phyloP scores from a whole-genome alignment of 257 asterid species.

The Leonotis leonurus region DNA sequence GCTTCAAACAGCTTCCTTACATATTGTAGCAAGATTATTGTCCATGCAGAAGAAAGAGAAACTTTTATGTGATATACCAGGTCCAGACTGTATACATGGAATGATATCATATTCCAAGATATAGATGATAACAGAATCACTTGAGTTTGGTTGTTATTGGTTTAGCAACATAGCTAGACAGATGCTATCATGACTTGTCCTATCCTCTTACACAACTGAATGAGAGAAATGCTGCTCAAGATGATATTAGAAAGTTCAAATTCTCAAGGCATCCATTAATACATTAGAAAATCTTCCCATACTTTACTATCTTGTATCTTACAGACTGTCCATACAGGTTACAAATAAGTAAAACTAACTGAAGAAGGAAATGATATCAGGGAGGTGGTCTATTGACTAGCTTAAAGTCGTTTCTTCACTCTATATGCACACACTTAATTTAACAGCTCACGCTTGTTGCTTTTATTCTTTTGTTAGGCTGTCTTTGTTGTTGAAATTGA shows the following conservation, averaged over 20 bases:
- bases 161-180: neutral
- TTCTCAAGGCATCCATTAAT: neutral
- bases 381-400: too few species aligned
- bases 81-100: neutral
- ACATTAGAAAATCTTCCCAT: neutral
- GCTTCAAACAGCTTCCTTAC: constrained; percentile 6
- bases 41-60: constrained; percentile 1
- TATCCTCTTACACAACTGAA: neutral
- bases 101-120: too few species aligned
- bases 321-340: neutral
- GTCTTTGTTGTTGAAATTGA: too few species aligned
- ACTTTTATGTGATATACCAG: neutral
- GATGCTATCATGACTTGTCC: neutral
- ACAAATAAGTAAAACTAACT: neutral
- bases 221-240: neutral
- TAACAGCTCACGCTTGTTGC: too few species aligned
- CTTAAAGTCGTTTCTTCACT: too few species aligned
- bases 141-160: neutral
- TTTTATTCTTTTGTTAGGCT: too few species aligned
- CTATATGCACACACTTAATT: too few species aligned
- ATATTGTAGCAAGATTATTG: neutral
- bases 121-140: neutral
- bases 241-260: neutral
- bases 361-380: neutral
- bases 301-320: neutral